Base-by-base conservation (phyloP, 441 rosid species). In the Corymbia calophylla region DNA sequence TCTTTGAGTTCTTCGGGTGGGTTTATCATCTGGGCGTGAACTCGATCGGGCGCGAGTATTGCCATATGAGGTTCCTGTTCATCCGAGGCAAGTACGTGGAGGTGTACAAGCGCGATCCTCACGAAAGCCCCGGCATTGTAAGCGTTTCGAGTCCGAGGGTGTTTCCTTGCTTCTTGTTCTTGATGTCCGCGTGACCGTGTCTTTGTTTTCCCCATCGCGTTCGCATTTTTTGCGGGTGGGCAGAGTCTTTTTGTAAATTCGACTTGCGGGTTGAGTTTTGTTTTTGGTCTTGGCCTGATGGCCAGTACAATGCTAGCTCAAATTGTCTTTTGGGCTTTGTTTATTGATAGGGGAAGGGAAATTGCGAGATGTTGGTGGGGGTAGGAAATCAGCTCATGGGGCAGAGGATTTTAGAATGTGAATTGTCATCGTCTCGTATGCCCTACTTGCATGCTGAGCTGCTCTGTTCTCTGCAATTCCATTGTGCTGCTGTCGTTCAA, bases 61-160 rank as follows among this genome's bases (percentile, higher is more conserved):
- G 99, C 73, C 95, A 96, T 88, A 94, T 94, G 19, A 95, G 99
- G 82, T 97, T 94, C 91, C 91, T 97, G 53, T 94, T 91, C 91
- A 90, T 97, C 4, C 93, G 94, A 90, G 97, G 99, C 90, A 96
- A 95, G 94, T 94, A 92, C 77, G 98, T 97, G n/a, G 93, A 94
- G 94, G 95, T 97, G 99, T 97, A 96, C 92, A 97, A 94, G 91
- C 95, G 97, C 88, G 97, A 97, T 92, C 99, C 99, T 88, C 98
- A 95, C n/a, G 97, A 96, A 89, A 93, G 92, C 70, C 97, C 97
- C 23, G 98, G 97, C 92, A 94, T 95, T 93, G 99, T 97, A 95
- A 89, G 94, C 64, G 4, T 54, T 60, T 89, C 39, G n/a, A 1
- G 23, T 44, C 87, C 87, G 35, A 44, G 17, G 84, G 32, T 49